A percentile compares a stretch with the other conserved stretches of the same genome.
Evolutionary conservation across 306 rosid genomes (phyloP).

Genomic region (Ammopiptanthus mongolicus): DNA sequence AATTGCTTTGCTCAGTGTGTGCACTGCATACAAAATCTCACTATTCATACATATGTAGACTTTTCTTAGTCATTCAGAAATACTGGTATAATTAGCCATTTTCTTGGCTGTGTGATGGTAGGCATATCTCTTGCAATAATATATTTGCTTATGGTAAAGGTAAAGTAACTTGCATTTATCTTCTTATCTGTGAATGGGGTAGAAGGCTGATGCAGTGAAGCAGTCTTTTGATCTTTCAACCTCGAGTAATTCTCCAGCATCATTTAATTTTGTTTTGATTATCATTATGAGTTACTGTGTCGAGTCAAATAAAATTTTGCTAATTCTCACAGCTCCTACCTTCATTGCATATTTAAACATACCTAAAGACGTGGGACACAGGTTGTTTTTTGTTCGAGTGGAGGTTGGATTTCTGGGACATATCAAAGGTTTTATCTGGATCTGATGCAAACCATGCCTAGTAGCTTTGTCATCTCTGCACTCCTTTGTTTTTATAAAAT

Average conservation of each 20-base stretch:
- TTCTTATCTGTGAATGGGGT: constrained; percentile 1
- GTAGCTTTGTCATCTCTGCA: too few relatives aligned
- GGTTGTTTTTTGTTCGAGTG: too few relatives aligned
- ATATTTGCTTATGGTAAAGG: constrained; percentile 2
- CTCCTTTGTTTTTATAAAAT: too few relatives aligned
- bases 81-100: background rate
- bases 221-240: constrained; percentile 42
- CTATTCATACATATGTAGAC: background rate
- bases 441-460: too few relatives aligned
- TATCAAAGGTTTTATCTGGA: too few relatives aligned
- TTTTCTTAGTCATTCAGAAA: background rate
- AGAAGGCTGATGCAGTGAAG: constrained; percentile 58
- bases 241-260: constrained; percentile 37
- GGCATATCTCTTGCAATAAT: background rate
- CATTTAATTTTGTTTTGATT: background rate
- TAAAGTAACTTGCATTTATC: background rate
- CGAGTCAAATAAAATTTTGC: too few relatives aligned
- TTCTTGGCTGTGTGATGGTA: background rate
- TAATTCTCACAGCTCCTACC: too few relatives aligned
- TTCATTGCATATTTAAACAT: too few relatives aligned
- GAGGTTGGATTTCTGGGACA: too few relatives aligned
- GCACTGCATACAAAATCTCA: background rate
- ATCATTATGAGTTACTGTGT: constrained; percentile 2
- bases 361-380: too few relatives aligned
- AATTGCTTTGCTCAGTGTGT: background rate